Conservation (phyloP, 176 grass and related monocot species). For the Oryza coarctata region DNA sequence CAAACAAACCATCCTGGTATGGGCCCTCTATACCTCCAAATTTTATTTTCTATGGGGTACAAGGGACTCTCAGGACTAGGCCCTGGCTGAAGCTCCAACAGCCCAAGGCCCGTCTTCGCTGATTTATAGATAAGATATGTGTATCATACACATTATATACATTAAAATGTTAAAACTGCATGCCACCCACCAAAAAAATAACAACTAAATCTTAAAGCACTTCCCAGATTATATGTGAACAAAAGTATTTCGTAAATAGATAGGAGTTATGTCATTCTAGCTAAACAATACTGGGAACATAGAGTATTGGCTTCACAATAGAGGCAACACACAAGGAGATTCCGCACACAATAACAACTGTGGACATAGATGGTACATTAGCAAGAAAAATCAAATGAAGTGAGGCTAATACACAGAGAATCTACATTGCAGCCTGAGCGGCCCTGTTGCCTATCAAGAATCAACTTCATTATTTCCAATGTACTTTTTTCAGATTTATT, state of each 20-base stretch:
- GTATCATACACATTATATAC: neutral
- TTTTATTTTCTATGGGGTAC: neutral
- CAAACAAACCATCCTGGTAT: neutral
- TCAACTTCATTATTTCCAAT: slow-evolving; percentile 21
- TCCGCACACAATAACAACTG: slow-evolving; percentile 9
- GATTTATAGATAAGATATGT: neutral
- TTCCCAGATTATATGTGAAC: neutral
- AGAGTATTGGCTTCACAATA: slow-evolving; percentile 18
- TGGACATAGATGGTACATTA: neutral
- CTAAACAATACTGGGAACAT: slow-evolving; percentile 8
- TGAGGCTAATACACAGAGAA: neutral
- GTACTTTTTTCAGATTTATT: neutral
- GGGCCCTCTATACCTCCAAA: neutral
- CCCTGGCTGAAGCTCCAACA: neutral
- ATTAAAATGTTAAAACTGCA: neutral
- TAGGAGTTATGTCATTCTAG: neutral
- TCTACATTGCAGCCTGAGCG: neutral
- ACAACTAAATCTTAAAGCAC: slow-evolving; percentile 11
- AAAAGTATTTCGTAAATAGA: neutral
- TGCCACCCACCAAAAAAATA: neutral
- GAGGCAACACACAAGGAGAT: neutral
- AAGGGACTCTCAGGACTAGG: neutral
- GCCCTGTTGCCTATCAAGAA: neutral
- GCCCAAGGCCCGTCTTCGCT: neutral
- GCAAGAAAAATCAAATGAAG: neutral